Conservation (phyloP, 1,139 yeast genomes). For the Suhomyces wounanorum region DNA sequence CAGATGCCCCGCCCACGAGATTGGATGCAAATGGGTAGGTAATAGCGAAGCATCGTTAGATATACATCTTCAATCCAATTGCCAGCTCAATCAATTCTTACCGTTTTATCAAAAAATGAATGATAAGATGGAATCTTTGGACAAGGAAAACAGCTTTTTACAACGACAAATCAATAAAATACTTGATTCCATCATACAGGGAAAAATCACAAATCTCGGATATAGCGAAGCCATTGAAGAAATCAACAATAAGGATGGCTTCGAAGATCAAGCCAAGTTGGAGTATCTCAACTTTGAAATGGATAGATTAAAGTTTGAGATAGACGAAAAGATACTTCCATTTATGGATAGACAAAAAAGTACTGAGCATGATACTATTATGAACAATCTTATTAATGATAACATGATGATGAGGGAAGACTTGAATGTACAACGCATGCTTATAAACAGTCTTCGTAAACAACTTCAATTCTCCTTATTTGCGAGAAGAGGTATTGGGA, state of each 20-base stretch:
- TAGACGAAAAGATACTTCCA: slow-evolving; percentile 44
- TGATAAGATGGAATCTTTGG: slow-evolving; percentile 13
- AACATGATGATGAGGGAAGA: slow-evolving; percentile 52
- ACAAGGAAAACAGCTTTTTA: slow-evolving; percentile 28
- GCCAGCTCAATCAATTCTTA: slow-evolving; percentile 36
- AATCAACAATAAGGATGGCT: slow-evolving; percentile 31
- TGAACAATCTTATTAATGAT: slow-evolving; percentile 44
- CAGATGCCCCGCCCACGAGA: slow-evolving; percentile 42
- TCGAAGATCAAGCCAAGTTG: slow-evolving; percentile 36
- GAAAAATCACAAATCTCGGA: slow-evolving; percentile 54
- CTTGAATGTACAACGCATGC: slow-evolving; percentile 46
- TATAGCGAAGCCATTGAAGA: slow-evolving; percentile 51
- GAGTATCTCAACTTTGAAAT: slow-evolving; percentile 40
- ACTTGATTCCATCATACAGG: slow-evolving; percentile 51
- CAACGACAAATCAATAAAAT: slow-evolving; percentile 49
- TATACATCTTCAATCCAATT: slow-evolving; percentile 36
- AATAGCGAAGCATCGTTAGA: slow-evolving; percentile 41
- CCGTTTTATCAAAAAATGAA: slow-evolving; percentile 30
- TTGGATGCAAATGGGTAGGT: slow-evolving; percentile 47
- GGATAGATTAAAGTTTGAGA: slow-evolving; percentile 44
- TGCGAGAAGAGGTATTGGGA: slow-evolving; percentile 29
- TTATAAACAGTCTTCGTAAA: slow-evolving; percentile 50
- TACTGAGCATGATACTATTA: slow-evolving; percentile 39
- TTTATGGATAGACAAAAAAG: slow-evolving; percentile 32
- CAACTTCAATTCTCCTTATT: slow-evolving; percentile 53